Conservation (phyloP, 2,329 filamentous ascomycete species). For the Thermothelomyces thermophilus region DNA sequence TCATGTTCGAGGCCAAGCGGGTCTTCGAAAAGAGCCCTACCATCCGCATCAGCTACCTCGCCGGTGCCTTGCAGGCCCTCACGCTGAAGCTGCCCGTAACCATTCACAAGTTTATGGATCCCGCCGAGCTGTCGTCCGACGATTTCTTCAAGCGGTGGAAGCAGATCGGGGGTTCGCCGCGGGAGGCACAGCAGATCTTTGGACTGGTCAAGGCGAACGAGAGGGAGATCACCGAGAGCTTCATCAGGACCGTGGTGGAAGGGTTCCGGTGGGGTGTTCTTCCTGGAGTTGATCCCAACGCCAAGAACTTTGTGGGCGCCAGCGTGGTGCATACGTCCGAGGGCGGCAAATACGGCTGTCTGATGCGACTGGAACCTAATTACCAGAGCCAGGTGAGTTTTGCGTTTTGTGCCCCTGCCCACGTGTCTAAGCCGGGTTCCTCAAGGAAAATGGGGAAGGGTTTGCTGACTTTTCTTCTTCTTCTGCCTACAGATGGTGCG, state of each 20-base stretch:
- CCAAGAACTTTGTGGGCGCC: conserved; percentile 87
- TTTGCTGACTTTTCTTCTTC: conserved; percentile 20
- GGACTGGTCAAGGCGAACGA: conserved; percentile 46
- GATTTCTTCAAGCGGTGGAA: conserved; percentile 99
- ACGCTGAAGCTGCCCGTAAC: conserved; percentile 85
- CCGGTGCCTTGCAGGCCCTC: conserved; percentile 84
- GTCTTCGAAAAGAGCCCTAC: conserved; percentile 82
- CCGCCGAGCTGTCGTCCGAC: conserved; percentile 75
- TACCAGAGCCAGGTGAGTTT: conserved; percentile 74
- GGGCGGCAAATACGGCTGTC: conserved; percentile 86
- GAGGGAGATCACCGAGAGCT: conserved; percentile 61
- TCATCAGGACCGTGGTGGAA: conserved; percentile 65
- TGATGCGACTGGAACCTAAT: conserved; percentile 92
- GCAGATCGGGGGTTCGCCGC: conserved; percentile 83
- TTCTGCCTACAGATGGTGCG: conserved; percentile 73
- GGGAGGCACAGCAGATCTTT: conserved; percentile 87
- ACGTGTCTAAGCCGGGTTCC: background rate
- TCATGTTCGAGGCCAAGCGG: conserved; percentile 84
- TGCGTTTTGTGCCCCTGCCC: background rate
- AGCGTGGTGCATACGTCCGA: conserved; percentile 77
- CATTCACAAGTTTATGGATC: conserved; percentile 95
- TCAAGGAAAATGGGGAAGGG: too few species aligned
- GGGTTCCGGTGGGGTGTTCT: conserved; percentile 88
- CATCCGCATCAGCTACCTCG: conserved; percentile 88
- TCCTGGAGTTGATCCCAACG: conserved; percentile 81